Conservation (phyloP, 2,329 filamentous ascomycete genomes). For the Xylariales sp. region DNA sequence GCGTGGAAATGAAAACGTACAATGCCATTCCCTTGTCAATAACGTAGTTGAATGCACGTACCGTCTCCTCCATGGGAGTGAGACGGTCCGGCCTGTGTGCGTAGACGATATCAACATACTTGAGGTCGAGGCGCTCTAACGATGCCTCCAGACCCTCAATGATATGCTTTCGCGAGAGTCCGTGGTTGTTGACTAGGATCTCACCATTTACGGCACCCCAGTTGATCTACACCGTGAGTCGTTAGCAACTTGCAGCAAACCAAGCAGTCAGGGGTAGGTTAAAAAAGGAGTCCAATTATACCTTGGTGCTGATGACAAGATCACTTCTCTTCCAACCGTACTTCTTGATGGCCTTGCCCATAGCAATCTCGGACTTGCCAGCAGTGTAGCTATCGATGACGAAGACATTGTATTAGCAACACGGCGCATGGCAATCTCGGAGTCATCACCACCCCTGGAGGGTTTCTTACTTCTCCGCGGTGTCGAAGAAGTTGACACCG, state of each 20-base stretch:
- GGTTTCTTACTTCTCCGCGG: slow-evolving; percentile 39
- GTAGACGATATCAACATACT: slow-evolving; percentile 65
- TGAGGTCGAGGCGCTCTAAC: slow-evolving; percentile 51
- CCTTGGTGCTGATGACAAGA: slow-evolving; percentile 56
- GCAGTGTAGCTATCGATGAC: slow-evolving; percentile 45
- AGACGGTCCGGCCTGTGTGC: slow-evolving; percentile 64
- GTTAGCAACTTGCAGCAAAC: too few relatives aligned
- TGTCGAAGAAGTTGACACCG: slow-evolving; percentile 62
- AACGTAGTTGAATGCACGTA: slow-evolving; percentile 66
- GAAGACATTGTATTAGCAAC: too few relatives aligned
- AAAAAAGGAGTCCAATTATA: too few relatives aligned
- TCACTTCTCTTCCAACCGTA: slow-evolving; percentile 59
- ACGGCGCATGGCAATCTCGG: too few relatives aligned
- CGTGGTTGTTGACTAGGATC: slow-evolving; percentile 62
- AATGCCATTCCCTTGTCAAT: slow-evolving; percentile 52
- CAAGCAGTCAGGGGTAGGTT: too few relatives aligned
- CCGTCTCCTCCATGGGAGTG: slow-evolving; percentile 67
- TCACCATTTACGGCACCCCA: slow-evolving; percentile 58
- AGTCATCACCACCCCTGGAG: not conserved
- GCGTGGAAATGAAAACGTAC: not conserved
- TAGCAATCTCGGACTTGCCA: slow-evolving; percentile 60
- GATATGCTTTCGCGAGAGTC: slow-evolving; percentile 65
- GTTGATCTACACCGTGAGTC: too few relatives aligned
- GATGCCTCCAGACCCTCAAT: slow-evolving; percentile 60
- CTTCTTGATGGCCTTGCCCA: slow-evolving; percentile 56